phyloP scores from a whole-genome alignment of 169 alveolate genomes.

The Babesia bovis region DNA sequence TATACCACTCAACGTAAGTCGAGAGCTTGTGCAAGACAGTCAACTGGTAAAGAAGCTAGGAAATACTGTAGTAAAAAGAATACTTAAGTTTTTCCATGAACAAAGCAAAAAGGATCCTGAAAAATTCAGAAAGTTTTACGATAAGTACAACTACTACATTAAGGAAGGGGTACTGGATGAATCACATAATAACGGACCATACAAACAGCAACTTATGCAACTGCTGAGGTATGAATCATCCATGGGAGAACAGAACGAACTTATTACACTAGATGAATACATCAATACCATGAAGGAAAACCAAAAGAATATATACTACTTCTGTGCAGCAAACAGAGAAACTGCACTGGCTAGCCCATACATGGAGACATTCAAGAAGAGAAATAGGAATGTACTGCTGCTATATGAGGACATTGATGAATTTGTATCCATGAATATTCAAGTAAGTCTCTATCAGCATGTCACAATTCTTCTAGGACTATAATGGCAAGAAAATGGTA shows the following conservation, averaged over 20 bases:
- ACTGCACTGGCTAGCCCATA: slow-evolving; percentile 87
- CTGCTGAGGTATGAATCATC: slow-evolving; percentile 69
- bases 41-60: slow-evolving; percentile 88
- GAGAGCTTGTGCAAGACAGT: slow-evolving; percentile 93
- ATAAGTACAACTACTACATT: slow-evolving; percentile 79
- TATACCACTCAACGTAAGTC: slow-evolving; percentile 93
- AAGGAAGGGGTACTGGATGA: slow-evolving; percentile 86
- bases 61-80: slow-evolving; percentile 86
- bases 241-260: slow-evolving; percentile 56
- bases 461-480: slow-evolving; percentile 26
- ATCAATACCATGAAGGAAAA: slow-evolving; percentile 71
- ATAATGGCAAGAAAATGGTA: slow-evolving; percentile 69
- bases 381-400: slow-evolving; percentile 80
- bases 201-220: slow-evolving; percentile 63
- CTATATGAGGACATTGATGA: slow-evolving; percentile 87
- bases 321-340: slow-evolving; percentile 77
- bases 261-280: slow-evolving; percentile 74
- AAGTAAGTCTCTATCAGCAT: slow-evolving; percentile 1
- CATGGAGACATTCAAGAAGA: slow-evolving; percentile 84
- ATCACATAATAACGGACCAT: slow-evolving; percentile 67
- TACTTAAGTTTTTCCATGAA: slow-evolving; percentile 87
- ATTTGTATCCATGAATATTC: slow-evolving; percentile 83
- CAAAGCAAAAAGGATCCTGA: slow-evolving; percentile 81
- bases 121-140: slow-evolving; percentile 80
- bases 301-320: slow-evolving; percentile 85